Evolutionary conservation across 2,329 filamentous ascomycete species (phyloP), one percentile per base, ranked within the genome.

Genomic region (Dactylellina haptotyla): DNA sequence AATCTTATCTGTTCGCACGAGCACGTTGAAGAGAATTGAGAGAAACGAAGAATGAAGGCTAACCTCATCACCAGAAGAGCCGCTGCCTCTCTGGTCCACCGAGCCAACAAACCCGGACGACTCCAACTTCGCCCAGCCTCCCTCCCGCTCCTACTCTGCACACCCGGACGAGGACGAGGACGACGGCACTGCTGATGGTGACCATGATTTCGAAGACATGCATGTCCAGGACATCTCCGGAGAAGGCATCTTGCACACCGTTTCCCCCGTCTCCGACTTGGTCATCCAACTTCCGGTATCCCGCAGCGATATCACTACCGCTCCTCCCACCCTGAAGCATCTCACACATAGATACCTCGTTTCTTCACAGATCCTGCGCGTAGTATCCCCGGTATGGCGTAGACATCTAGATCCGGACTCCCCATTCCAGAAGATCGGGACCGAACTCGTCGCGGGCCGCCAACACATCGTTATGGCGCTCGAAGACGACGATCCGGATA

Each of bases 261-360:
- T 72, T 18, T 72, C 67, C n/a, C 69, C 69, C 1, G 46, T 73
- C 14, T 73, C 69, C 37, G 69, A 73, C 30, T 56, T 73, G 1
- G 34, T 73, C 5, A 46, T 73, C 28, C 45, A 59, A n/a, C 69
- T 73, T 26, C 48, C 46, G 20, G 18, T 20, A 8, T 9, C 41
- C 6, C 14, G 6, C 6, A 6, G 6, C 32, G 6, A 6, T 14
- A 39, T n/a, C 18, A 14, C 25, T n/a, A 1, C 10, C 34, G 10
- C 8, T 6, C n/a, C n/a, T n/a, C n/a, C n/a, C n/a, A n/a, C n/a
- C n/a, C n/a, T n/a, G n/a, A n/a, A n/a, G n/a, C n/a, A n/a, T n/a
- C n/a, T n/a, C n/a, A 32, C 43, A 4, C 61, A 72, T 50, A 43
- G 45, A 14, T 75, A 63, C 57, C 57, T 75, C 20, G 63, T 75